These are phyloP conservation scores for Mariannaea elegans DNA, from an alignment of 2,329 filamentous ascomycete species.

Conservation along the genomic window DNA sequence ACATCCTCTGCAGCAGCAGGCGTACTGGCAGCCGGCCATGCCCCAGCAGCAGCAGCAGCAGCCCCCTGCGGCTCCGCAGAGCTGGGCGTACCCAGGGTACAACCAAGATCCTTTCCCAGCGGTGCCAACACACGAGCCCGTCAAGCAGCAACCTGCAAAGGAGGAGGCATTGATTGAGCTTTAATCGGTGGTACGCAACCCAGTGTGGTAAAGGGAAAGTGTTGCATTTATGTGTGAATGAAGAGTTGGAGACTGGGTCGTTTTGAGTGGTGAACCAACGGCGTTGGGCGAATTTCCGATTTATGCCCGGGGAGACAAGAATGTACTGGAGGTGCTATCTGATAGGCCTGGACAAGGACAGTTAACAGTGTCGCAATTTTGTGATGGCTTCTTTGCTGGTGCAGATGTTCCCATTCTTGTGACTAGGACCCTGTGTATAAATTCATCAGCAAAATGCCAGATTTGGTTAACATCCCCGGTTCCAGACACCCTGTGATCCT, in stretches of 20 bases:
- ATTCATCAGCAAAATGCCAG: background rate
- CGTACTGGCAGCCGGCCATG: conserved; percentile 48
- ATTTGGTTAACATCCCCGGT: conserved; percentile 9
- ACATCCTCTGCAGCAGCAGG: conserved; percentile 45
- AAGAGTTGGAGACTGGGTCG: conserved; percentile 8
- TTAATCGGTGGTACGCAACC: conserved; percentile 46
- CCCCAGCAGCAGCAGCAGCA: conserved; percentile 44
- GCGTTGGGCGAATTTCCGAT: conserved; percentile 21
- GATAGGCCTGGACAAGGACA: conserved; percentile 13
- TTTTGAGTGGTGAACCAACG: conserved; percentile 15
- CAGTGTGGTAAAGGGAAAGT: background rate
- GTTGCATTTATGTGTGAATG: conserved; percentile 1
- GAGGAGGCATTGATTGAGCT: conserved; percentile 87
- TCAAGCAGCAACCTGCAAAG: conserved; percentile 59
- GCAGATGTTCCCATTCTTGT: background rate
- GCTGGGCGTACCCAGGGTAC: conserved; percentile 60
- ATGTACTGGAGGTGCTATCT: conserved; percentile 19
- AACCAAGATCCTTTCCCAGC: conserved; percentile 71
- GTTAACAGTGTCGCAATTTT: conserved; percentile 11
- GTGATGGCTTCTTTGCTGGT: conserved; percentile 3
- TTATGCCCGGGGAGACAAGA: conserved; percentile 18
- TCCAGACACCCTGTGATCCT: background rate
- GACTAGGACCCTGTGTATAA: background rate
- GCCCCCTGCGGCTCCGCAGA: conserved; percentile 49
- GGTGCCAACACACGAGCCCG: conserved; percentile 58